Conservation (phyloP, 2,329 filamentous ascomycete genomes). For the Gnomoniopsis smithogilvyi region DNA sequence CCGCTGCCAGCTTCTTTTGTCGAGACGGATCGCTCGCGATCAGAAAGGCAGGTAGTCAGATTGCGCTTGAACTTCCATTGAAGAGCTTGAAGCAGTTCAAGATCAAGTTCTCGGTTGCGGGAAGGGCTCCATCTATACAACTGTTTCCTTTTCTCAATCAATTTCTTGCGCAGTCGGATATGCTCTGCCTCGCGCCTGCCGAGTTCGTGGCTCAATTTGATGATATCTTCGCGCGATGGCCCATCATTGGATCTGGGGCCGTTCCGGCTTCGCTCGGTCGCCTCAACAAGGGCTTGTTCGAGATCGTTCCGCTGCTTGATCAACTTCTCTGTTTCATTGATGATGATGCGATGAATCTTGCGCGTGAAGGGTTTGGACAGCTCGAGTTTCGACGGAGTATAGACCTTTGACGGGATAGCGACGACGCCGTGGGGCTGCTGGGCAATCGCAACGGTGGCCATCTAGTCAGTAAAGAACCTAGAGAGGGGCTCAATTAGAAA, state of each 20-base stretch:
- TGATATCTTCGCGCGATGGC: constrained; percentile 15
- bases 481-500: too few relatives aligned
- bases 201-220: constrained; percentile 15
- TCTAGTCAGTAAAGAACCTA: too few relatives aligned
- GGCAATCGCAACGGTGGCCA: not conserved
- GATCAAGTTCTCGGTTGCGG: constrained; percentile 16
- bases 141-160: constrained; percentile 16
- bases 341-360: constrained; percentile 14
- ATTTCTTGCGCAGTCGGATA: constrained; percentile 9
- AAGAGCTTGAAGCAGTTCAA: constrained; percentile 18
- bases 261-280: constrained; percentile 7
- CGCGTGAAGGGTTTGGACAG: constrained; percentile 17
- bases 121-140: constrained; percentile 18
- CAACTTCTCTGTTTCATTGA: constrained; percentile 17
- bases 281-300: constrained; percentile 18
- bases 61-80: constrained; percentile 21
- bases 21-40: not conserved
- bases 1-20: not conserved
- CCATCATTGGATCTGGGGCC: constrained; percentile 13
- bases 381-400: constrained; percentile 3
- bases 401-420: not conserved
- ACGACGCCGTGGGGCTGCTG: not conserved
- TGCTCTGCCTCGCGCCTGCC: constrained; percentile 18
- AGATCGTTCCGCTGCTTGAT: constrained; percentile 21
- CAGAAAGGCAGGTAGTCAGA: constrained; percentile 19